A percentile compares a stretch with the other conserved stretches of the same genome.
These are phyloP conservation scores for Dioscorea alata DNA, from an alignment of 106 monocot genomes.

Conservation along the genomic window DNA sequence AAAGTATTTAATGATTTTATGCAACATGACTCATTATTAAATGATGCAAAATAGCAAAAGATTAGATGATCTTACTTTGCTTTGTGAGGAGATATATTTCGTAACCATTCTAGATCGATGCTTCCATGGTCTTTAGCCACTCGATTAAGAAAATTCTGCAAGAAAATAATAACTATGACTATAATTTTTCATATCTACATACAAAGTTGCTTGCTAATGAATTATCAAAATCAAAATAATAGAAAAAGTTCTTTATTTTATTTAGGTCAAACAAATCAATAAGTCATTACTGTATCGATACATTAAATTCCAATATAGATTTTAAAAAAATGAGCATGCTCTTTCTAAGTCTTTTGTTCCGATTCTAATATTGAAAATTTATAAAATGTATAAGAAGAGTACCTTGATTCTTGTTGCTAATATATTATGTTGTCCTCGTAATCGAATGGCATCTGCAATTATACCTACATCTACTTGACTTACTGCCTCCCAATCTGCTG, in stretches of 20 bases:
- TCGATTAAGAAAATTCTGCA: constrained; percentile 44
- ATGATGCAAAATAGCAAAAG: not conserved
- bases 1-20: too few species aligned
- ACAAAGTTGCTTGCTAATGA: not conserved
- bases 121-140: constrained; percentile 60
- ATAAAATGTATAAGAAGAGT: not conserved
- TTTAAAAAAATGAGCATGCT: not conserved
- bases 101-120: constrained; percentile 64
- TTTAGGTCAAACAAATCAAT: not conserved
- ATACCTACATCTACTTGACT: not conserved
- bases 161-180: not conserved
- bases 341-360: not conserved
- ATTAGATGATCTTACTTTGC: constrained; percentile 37
- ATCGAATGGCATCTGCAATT: not conserved
- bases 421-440: constrained; percentile 4
- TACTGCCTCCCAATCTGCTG: constrained; percentile 5
- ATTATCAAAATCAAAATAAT: not conserved
- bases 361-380: not conserved
- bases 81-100: constrained; percentile 45
- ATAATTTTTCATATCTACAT: not conserved
- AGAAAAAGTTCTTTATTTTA: not conserved
- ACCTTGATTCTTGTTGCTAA: constrained; percentile 7
- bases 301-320: not conserved
- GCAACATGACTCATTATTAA: too few species aligned
- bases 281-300: not conserved